A percentile compares a stretch with the other conserved stretches of the same genome.
These are phyloP conservation scores for Tulasnella sp. DNA, from an alignment of 768 basidiomycete species.

Conservation along the genomic window DNA sequence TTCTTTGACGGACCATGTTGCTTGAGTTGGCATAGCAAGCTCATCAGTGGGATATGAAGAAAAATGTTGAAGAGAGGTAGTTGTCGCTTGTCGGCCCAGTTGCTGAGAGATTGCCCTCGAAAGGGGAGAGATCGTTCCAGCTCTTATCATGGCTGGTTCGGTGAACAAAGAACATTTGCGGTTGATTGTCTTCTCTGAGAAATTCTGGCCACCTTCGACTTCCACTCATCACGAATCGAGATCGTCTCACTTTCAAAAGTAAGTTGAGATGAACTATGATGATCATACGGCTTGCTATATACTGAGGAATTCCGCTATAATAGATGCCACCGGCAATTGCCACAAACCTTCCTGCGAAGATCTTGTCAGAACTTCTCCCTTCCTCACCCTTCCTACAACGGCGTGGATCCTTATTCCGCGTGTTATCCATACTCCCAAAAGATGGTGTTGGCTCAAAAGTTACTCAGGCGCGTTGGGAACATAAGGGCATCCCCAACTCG, in stretches of 20 bases:
- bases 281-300: no score
- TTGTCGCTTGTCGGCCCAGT: slow-evolving; percentile 18
- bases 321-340: background rate
- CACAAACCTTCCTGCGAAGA: background rate
- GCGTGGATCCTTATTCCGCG: slow-evolving; percentile 47
- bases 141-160: background rate
- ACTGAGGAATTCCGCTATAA: no score
- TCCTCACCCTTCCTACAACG: slow-evolving; percentile 1
- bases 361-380: slow-evolving; percentile 27
- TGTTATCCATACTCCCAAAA: slow-evolving; percentile 55
- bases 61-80: slow-evolving; percentile 20
- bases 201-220: no score
- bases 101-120: background rate
- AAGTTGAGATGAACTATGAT: no score
- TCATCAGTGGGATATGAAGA: slow-evolving; percentile 34
- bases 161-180: background rate
- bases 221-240: no score
- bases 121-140: background rate
- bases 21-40: slow-evolving; percentile 49
- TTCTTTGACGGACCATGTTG: slow-evolving; percentile 72
- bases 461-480: slow-evolving; percentile 61
- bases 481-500: slow-evolving; percentile 52
- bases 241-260: no score
- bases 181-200: background rate
- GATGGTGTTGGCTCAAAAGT: slow-evolving; percentile 59